phyloP scores from a whole-genome alignment of 495 filamentous ascomycete genomes.

The Thermothielavioides terrestris region DNA sequence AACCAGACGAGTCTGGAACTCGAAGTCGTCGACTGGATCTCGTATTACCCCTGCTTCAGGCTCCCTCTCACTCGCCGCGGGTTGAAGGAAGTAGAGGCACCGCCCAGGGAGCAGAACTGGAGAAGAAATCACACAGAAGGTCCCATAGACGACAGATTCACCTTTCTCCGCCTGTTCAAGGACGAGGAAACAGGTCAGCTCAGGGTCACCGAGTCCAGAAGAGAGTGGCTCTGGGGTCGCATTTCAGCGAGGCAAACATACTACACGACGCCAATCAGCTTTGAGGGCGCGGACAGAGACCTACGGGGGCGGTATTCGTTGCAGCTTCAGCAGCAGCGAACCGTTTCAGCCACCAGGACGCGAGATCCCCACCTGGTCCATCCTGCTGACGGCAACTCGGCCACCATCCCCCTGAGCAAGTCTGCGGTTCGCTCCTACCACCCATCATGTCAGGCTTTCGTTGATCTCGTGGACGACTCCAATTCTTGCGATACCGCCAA shows the following conservation, averaged over 20 bases:
- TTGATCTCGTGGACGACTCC: conserved; percentile 60
- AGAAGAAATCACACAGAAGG: conserved; percentile 63
- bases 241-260: conserved; percentile 59
- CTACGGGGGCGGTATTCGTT: not conserved
- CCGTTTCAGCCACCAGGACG: not conserved
- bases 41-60: conserved; percentile 62
- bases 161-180: conserved; percentile 52
- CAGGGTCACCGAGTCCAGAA: conserved; percentile 59
- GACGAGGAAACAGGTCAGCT: conserved; percentile 54
- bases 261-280: conserved; percentile 53
- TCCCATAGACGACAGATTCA: conserved; percentile 71
- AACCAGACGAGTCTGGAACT: conserved; percentile 56
- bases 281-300: conserved; percentile 21
- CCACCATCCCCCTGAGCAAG: conserved; percentile 47
- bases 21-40: conserved; percentile 59
- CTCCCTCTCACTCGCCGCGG: conserved; percentile 40
- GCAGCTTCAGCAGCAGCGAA: not conserved
- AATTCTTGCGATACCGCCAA: conserved; percentile 24
- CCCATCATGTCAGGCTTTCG: conserved; percentile 46
- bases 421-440: conserved; percentile 55
- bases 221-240: conserved; percentile 56
- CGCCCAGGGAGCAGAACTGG: conserved; percentile 45
- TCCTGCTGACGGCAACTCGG: conserved; percentile 31
- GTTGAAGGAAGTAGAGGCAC: conserved; percentile 23
- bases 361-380: conserved; percentile 23